Evolutionary conservation across 2,329 filamentous ascomycete species (phyloP).

Genomic region (Ceratocystiopsis sp.): DNA sequence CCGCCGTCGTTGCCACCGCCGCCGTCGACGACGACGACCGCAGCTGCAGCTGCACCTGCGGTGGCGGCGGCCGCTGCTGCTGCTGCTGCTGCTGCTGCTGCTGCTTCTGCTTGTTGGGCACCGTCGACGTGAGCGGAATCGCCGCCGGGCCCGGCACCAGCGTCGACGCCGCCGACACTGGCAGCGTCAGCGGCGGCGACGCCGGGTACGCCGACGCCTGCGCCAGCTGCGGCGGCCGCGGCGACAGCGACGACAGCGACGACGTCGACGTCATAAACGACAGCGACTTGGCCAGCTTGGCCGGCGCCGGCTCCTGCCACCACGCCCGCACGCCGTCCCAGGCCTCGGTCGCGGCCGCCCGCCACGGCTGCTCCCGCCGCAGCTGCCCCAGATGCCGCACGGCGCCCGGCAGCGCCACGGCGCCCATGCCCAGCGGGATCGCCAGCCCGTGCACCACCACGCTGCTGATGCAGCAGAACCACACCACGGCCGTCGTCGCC

Average conservation of each 20-base stretch:
- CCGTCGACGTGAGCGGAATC: too few species aligned
- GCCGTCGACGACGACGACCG: background rate
- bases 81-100: background rate
- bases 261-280: background rate
- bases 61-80: background rate
- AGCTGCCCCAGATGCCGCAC: too few species aligned
- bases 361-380: conserved; percentile 14
- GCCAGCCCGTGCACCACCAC: conserved; percentile 73
- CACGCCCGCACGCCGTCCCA: too few species aligned
- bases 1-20: background rate
- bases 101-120: background rate
- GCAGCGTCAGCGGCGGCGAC: background rate
- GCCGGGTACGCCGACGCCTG: background rate
- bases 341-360: too few species aligned
- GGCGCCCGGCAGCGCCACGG: conserved; percentile 44
- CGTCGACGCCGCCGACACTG: background rate
- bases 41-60: background rate
- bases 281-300: too few species aligned
- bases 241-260: conserved; percentile 3
- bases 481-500: conserved; percentile 55
- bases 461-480: conserved; percentile 73
- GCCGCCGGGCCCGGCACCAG: background rate
- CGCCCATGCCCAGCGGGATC: conserved; percentile 57
- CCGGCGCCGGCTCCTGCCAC: too few species aligned
- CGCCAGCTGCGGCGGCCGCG: too few species aligned